Conservation (phyloP, 176 grass and related monocot species). For the Tillandsia fasciculata region DNA sequence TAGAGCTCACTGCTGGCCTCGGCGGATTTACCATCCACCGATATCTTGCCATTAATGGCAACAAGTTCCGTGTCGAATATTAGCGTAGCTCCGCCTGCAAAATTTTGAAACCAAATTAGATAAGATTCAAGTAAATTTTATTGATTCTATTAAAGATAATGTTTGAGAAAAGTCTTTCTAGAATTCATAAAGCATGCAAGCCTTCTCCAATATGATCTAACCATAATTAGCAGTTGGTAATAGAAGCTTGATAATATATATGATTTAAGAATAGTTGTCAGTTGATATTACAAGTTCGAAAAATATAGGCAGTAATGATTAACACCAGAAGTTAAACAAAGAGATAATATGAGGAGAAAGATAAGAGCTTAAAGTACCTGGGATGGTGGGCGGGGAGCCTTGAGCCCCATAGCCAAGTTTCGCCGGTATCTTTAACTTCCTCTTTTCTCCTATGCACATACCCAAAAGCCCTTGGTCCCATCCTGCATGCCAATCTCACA, state of each 20-base stretch:
- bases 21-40: conserved; percentile 2
- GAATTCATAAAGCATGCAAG: too few relatives aligned
- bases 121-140: not conserved
- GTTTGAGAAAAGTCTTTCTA: too few relatives aligned
- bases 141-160: too few relatives aligned
- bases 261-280: too few relatives aligned
- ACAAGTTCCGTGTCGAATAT: conserved; percentile 96
- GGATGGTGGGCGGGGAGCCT: conserved; percentile 85
- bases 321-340: too few relatives aligned
- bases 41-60: conserved; percentile 65
- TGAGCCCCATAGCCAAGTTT: conserved; percentile 86
- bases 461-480: conserved; percentile 96
- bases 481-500: conserved; percentile 25
- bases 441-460: conserved; percentile 93
- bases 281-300: not conserved
- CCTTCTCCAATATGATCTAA: too few relatives aligned
- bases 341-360: not conserved
- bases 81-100: conserved; percentile 87
- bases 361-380: conserved; percentile 5
- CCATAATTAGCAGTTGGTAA: too few relatives aligned
- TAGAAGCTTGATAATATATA: too few relatives aligned
- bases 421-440: conserved; percentile 94
- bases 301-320: not conserved
- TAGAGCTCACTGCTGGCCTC: conserved; percentile 47
- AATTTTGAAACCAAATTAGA: not conserved